Evolutionary conservation across 2,329 filamentous ascomycete species (phyloP).

Genomic region (Plectosphaerella plurivora): DNA sequence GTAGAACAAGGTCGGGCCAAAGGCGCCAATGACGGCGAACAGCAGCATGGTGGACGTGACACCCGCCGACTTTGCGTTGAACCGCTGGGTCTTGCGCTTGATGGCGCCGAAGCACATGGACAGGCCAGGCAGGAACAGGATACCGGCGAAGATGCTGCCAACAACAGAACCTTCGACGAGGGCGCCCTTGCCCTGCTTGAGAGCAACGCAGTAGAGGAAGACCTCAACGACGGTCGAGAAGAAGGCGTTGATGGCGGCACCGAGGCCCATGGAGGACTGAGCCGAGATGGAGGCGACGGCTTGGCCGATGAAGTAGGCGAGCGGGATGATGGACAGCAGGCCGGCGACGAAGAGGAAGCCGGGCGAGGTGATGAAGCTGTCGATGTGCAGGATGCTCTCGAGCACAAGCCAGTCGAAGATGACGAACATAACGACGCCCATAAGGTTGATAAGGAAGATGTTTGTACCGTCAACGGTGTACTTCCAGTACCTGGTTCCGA

Average conservation of each 20-base stretch:
- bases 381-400: conserved; percentile 60
- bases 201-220: conserved; percentile 91
- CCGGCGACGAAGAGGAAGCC: conserved; percentile 83
- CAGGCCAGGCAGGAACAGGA: conserved; percentile 87
- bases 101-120: conserved; percentile 99
- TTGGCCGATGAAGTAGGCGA: conserved; percentile 98
- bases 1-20: conserved; percentile 94
- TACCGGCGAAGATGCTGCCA: conserved; percentile 95
- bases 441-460: conserved; percentile 97
- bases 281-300: conserved; percentile 97
- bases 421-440: conserved; percentile 88
- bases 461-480: conserved; percentile 98
- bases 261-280: conserved; percentile 96
- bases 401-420: conserved; percentile 90
- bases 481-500: conserved; percentile 96
- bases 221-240: conserved; percentile 98
- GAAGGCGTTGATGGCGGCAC: conserved; percentile 95
- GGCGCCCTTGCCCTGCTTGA: conserved; percentile 86
- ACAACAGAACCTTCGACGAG: conserved; percentile 96
- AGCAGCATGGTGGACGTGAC: conserved; percentile 97
- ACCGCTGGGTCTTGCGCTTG: conserved; percentile 95
- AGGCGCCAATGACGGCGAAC: conserved; percentile 92
- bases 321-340: conserved; percentile 86
- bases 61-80: conserved; percentile 93
- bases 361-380: conserved; percentile 72